These are phyloP conservation scores for Xylaria flabelliformis DNA, from an alignment of 495 filamentous ascomycete species.

Conservation along the genomic window DNA sequence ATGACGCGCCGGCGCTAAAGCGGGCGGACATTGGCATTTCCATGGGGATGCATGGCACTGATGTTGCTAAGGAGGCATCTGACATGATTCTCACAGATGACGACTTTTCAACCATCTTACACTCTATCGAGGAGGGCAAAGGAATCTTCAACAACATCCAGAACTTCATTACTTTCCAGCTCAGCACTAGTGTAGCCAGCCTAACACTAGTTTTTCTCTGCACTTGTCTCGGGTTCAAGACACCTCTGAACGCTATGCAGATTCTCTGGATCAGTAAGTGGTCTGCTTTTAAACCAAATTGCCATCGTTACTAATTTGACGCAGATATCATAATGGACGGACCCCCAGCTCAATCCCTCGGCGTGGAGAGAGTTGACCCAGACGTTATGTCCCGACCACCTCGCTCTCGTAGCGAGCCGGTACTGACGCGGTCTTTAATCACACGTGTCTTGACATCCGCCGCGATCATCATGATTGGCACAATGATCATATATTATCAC, in stretches of 20 bases:
- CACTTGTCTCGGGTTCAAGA: slow-evolving; percentile 89
- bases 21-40: slow-evolving; percentile 98
- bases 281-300: not conserved
- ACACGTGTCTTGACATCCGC: slow-evolving; percentile 87
- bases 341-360: slow-evolving; percentile 94
- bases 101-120: slow-evolving; percentile 95
- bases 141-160: slow-evolving; percentile 99
- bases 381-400: slow-evolving; percentile 93
- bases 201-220: slow-evolving; percentile 89
- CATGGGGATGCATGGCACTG: slow-evolving; percentile 94
- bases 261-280: slow-evolving; percentile 98
- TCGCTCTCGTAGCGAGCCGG: slow-evolving; percentile 80
- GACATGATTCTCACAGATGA: slow-evolving; percentile 99
- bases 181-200: slow-evolving; percentile 95
- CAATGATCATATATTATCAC: slow-evolving; percentile 85
- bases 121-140: slow-evolving; percentile 97
- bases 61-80: slow-evolving; percentile 98
- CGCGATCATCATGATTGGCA: slow-evolving; percentile 86
- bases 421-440: slow-evolving; percentile 82
- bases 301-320: slow-evolving; percentile 26
- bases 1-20: slow-evolving; percentile 95
- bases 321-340: slow-evolving; percentile 99
- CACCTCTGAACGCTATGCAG: slow-evolving; percentile 97
- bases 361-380: slow-evolving; percentile 94
- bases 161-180: slow-evolving; percentile 98